Base-by-base conservation (phyloP, 805 yeast species). In the Saccharomycopsis javanensis region DNA sequence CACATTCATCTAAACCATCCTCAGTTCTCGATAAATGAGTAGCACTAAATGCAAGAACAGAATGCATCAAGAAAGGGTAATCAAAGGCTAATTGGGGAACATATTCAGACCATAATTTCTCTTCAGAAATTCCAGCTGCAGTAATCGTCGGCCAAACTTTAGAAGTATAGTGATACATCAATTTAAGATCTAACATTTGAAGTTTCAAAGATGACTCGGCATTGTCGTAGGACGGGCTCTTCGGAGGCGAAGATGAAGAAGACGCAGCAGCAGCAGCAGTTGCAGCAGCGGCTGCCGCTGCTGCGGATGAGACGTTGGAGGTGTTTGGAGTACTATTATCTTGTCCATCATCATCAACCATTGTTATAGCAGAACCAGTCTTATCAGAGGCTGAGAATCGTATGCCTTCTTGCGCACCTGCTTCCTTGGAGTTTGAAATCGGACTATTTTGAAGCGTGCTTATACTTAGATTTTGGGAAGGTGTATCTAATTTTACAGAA, bases 21-120 rank as follows among this genome's bases (percentile, higher is more conserved):
- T 85, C 88, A 2, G 86, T 82, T 60, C 96, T 73, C 4, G 94
- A 82, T 54, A 91, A 71, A 71, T 92, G 97, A 0, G 97, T 88
- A 1, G 97, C 97, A 57, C 96, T 83, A 65, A 92, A 88, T 27
- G 96, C 96, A 55, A 92, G 73, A 13, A 92, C 77, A 0, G 96
- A 84, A 67, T 92, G 97, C 97, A 92, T 89, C 63, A 92, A 74
- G 65, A 88, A 90, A 15, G 96, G 96, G 67, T 84, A 85, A 57
- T 84, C 80, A 71, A 91, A 89, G 4, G 97, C 96, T 58, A 91
- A 74, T 73, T 83, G 80, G 0, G 97, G 97, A 25, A 92, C 89
- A 63, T 88, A 95, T 54, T 80, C 82, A 55, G 83, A 81, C 97
- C 97, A 92, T 38, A 91, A 85, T 62, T 85, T 80, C 31, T 84